Conservation (phyloP, 352 stramenopile genomes). For the Phytophthora aleatoria region DNA sequence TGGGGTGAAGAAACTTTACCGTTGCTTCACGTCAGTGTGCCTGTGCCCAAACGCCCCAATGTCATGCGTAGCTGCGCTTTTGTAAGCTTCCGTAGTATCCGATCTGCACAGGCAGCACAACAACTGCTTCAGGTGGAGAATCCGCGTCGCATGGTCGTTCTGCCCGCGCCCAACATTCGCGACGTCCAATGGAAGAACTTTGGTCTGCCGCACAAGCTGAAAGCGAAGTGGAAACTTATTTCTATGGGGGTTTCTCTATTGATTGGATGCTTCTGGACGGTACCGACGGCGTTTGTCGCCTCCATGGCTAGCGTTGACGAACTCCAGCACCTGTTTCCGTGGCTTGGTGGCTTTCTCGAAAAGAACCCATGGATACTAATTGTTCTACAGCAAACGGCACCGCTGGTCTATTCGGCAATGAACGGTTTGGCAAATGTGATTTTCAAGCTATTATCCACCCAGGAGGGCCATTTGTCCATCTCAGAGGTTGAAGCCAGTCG, state of each 20-base stretch:
- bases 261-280: slow-evolving; percentile 80
- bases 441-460: slow-evolving; percentile 65
- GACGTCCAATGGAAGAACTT: slow-evolving; percentile 86
- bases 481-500: slow-evolving; percentile 71
- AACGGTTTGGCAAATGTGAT: slow-evolving; percentile 71
- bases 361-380: slow-evolving; percentile 56
- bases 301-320: slow-evolving; percentile 74
- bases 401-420: slow-evolving; percentile 70
- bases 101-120: slow-evolving; percentile 66
- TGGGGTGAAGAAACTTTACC: slow-evolving; percentile 40
- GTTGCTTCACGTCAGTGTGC: slow-evolving; percentile 32
- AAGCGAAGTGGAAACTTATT: slow-evolving; percentile 68
- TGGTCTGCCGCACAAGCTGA: slow-evolving; percentile 59
- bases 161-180: slow-evolving; percentile 64
- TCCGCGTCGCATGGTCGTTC: slow-evolving; percentile 61
- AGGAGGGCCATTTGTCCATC: slow-evolving; percentile 69
- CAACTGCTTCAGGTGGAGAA: slow-evolving; percentile 78
- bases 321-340: slow-evolving; percentile 59
- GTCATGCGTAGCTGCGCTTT: slow-evolving; percentile 76
- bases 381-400: slow-evolving; percentile 64
- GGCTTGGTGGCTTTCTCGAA: slow-evolving; percentile 45
- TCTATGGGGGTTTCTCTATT: slow-evolving; percentile 55
- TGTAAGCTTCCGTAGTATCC: slow-evolving; percentile 71
- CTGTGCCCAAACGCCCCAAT: slow-evolving; percentile 42
- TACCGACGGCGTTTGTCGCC: slow-evolving; percentile 79